A percentile compares a stretch with the other conserved stretches of the same genome.
phyloP scores from a whole-genome alignment of 2,329 filamentous ascomycete species.

The Cytospora mali region DNA sequence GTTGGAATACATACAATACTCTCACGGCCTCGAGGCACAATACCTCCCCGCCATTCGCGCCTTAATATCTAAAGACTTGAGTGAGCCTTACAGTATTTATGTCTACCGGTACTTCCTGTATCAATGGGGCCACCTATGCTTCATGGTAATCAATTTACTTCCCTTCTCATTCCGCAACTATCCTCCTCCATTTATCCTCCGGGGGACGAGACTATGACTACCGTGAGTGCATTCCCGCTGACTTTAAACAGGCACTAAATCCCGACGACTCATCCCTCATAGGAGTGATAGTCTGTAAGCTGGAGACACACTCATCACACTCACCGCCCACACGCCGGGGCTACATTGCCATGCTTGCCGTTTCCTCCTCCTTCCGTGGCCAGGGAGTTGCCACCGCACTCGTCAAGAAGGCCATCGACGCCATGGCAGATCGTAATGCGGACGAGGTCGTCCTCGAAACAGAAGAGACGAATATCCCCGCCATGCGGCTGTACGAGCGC shows the following conservation, averaged over 20 bases:
- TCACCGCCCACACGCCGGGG: slow-evolving; percentile 75
- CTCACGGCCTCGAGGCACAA: slow-evolving; percentile 60
- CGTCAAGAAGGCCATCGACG: slow-evolving; percentile 87
- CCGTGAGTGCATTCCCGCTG: background rate
- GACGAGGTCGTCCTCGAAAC: slow-evolving; percentile 97
- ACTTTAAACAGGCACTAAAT: slow-evolving; percentile 55
- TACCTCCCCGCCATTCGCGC: slow-evolving; percentile 86
- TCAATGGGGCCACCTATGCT: slow-evolving; percentile 97
- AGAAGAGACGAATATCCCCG: slow-evolving; percentile 87
- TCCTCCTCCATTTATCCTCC: slow-evolving; percentile 21
- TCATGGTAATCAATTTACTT: slow-evolving; percentile 66
- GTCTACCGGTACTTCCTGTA: slow-evolving; percentile 98
- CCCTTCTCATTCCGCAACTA: background rate
- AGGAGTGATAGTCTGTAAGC: slow-evolving; percentile 92
- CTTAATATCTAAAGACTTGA: slow-evolving; percentile 93
- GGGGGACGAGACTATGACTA: slow-evolving; percentile 1
- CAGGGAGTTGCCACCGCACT: slow-evolving; percentile 85
- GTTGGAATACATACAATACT: slow-evolving; percentile 63
- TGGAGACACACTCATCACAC: slow-evolving; percentile 85
- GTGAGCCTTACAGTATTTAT: slow-evolving; percentile 98
- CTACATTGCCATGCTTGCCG: slow-evolving; percentile 99
- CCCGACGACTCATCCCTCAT: slow-evolving; percentile 67
- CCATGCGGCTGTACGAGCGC: slow-evolving; percentile 89
- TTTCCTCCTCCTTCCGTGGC: slow-evolving; percentile 76
- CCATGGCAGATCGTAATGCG: slow-evolving; percentile 80